Percentiles rank a stretch among this genome's conserved stretches.
Conservation (phyloP, 2,329 filamentous ascomycete species). For the Pezicula carpinea region DNA sequence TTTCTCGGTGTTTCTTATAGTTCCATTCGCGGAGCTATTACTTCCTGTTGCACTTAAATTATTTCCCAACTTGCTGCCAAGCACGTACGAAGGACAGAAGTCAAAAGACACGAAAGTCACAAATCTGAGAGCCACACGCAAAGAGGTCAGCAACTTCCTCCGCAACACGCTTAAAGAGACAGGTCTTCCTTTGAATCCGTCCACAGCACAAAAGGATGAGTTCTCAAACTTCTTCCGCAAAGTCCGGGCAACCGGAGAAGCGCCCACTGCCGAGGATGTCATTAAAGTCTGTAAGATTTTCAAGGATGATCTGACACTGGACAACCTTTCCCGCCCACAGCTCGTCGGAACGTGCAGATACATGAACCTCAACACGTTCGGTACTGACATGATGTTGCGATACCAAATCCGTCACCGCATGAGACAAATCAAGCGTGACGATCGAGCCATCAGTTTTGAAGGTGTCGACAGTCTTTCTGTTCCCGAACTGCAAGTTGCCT, state of each 20-base stretch:
- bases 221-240: constrained; percentile 98
- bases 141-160: constrained; percentile 89
- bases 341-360: constrained; percentile 97
- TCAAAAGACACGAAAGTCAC: constrained; percentile 86
- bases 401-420: constrained; percentile 97
- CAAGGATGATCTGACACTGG: constrained; percentile 93
- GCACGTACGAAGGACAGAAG: constrained; percentile 91
- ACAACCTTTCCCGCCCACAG: constrained; percentile 94
- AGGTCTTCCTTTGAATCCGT: constrained; percentile 80
- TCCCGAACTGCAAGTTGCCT: constrained; percentile 85
- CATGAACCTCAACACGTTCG: constrained; percentile 96
- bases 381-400: constrained; percentile 94
- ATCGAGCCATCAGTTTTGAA: constrained; percentile 89
- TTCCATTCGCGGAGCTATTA: constrained; percentile 91
- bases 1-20: constrained; percentile 95
- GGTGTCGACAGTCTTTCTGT: constrained; percentile 93
- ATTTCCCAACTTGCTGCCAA: constrained; percentile 96
- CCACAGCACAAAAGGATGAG: constrained; percentile 85
- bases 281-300: constrained; percentile 99
- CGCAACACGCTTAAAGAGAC: constrained; percentile 86
- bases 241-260: constrained; percentile 84
- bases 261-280: constrained; percentile 82
- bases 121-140: constrained; percentile 76
- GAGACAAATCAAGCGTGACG: constrained; percentile 98
- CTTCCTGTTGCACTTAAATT: constrained; percentile 87